Percentiles rank a stretch among this genome's conserved stretches.
phyloP scores from a whole-genome alignment of 805 yeast genomes.

The Wickerhamia fluorescens region DNA sequence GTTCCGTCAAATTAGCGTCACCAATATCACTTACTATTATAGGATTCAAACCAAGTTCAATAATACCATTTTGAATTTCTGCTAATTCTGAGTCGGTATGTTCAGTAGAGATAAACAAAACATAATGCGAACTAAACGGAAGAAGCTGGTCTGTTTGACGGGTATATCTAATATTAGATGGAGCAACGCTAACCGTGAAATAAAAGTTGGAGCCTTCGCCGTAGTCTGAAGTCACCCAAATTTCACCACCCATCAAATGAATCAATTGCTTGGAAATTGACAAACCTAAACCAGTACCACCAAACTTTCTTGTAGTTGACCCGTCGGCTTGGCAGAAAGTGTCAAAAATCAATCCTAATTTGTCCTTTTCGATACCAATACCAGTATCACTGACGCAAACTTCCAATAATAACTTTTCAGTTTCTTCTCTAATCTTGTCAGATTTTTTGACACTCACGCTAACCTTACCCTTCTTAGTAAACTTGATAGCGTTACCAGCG shows the following conservation, averaged over 20 bases:
- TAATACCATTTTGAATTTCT: slow-evolving; percentile 45
- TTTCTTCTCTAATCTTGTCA: slow-evolving; percentile 24
- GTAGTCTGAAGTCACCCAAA: slow-evolving; percentile 79
- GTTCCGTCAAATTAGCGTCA: slow-evolving; percentile 51
- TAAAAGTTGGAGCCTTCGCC: slow-evolving; percentile 80
- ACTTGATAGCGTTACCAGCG: slow-evolving; percentile 87
- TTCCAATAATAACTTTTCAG: slow-evolving; percentile 50
- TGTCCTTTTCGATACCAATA: slow-evolving; percentile 82
- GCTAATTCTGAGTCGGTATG: slow-evolving; percentile 45
- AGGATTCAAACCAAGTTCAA: slow-evolving; percentile 54
- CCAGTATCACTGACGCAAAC: slow-evolving; percentile 89
- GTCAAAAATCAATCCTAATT: slow-evolving; percentile 77
- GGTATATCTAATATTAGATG: slow-evolving; percentile 54
- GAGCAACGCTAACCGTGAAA: slow-evolving; percentile 74
- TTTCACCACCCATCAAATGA: slow-evolving; percentile 89
- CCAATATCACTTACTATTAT: slow-evolving; percentile 48
- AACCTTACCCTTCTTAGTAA: slow-evolving; percentile 78
- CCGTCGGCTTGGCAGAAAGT: slow-evolving; percentile 94
- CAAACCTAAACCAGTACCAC: slow-evolving; percentile 87
- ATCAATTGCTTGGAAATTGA: slow-evolving; percentile 83
- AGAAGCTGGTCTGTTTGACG: slow-evolving; percentile 61
- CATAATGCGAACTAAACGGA: slow-evolving; percentile 66
- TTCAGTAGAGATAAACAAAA: slow-evolving; percentile 62
- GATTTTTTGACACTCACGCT: slow-evolving; percentile 64
- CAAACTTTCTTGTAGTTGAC: slow-evolving; percentile 85